Conservation (phyloP, 2,329 filamentous ascomycete species). For the Trichoderma atrobrunneum region DNA sequence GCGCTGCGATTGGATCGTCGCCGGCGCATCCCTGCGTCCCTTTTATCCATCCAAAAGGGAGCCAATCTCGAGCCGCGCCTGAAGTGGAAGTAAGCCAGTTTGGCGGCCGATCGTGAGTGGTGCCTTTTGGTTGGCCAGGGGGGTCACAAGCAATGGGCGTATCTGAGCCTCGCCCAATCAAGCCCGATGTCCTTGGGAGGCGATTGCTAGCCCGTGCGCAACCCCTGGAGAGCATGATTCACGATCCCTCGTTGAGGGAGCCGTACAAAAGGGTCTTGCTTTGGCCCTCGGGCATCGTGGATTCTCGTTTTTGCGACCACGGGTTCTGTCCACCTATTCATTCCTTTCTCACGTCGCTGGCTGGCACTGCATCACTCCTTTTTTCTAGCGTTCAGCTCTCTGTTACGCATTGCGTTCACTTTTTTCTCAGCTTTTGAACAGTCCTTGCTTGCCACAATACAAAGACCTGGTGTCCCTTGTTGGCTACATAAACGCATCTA, state of each 20-base stretch:
- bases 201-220: background rate
- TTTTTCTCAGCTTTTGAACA: background rate
- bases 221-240: slow-evolving; percentile 10
- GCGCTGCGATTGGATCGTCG: slow-evolving; percentile 6
- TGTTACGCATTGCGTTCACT: background rate
- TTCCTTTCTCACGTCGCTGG: slow-evolving; percentile 1
- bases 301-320: background rate
- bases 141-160: background rate
- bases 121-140: slow-evolving; percentile 1
- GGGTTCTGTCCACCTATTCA: background rate
- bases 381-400: background rate
- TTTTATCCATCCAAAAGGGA: slow-evolving; percentile 1
- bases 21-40: background rate
- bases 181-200: background rate
- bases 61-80: slow-evolving; percentile 7
- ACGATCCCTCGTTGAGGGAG: background rate
- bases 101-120: slow-evolving; percentile 6
- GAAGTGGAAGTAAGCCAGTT: background rate
- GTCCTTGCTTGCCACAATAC: background rate
- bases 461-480: slow-evolving; percentile 14
- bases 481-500: background rate
- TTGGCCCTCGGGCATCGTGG: background rate
- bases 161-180: slow-evolving; percentile 1
- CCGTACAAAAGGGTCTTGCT: slow-evolving; percentile 12
- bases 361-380: slow-evolving; percentile 5